phyloP scores from a whole-genome alignment of 2,329 filamentous ascomycete genomes.

The Whalleya microplaca region DNA sequence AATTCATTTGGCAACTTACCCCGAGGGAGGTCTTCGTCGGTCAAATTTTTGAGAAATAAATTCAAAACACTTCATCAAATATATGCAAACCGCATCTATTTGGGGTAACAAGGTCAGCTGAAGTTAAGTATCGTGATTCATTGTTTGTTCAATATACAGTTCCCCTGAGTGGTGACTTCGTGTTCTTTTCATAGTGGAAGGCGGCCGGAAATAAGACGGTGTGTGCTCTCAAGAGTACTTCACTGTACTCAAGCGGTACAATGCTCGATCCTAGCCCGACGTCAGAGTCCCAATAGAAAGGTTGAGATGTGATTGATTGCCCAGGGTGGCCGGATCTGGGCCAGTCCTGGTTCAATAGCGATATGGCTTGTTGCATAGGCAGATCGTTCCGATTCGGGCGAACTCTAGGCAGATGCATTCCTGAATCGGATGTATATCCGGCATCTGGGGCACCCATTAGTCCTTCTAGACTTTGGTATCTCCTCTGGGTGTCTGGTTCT shows the following conservation, averaged over 20 bases:
- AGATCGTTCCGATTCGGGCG: constrained; percentile 25
- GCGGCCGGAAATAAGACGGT: background rate
- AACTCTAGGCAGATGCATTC: constrained; percentile 20
- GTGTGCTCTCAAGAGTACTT: background rate
- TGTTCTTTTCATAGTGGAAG: background rate
- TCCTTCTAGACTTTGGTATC: constrained; percentile 21
- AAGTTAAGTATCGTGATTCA: background rate
- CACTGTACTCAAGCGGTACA: constrained; percentile 1
- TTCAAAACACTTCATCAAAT: background rate
- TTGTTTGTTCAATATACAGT: background rate
- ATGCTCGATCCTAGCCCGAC: constrained; percentile 3
- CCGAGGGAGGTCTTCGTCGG: background rate
- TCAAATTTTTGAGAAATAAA: background rate
- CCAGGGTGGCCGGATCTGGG: constrained; percentile 17
- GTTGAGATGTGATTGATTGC: constrained; percentile 9
- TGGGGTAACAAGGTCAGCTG: background rate
- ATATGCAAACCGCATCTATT: background rate
- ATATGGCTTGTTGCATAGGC: constrained; percentile 22
- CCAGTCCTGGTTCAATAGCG: constrained; percentile 13
- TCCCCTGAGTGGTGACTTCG: background rate
- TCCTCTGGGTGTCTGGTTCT: background rate
- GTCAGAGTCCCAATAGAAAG: background rate
- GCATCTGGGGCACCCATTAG: constrained; percentile 23
- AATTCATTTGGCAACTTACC: constrained; percentile 18
- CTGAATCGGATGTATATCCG: constrained; percentile 30